Evolutionary conservation across 495 filamentous ascomycete species (phyloP).

Genomic region (Hamigera avellanea): DNA sequence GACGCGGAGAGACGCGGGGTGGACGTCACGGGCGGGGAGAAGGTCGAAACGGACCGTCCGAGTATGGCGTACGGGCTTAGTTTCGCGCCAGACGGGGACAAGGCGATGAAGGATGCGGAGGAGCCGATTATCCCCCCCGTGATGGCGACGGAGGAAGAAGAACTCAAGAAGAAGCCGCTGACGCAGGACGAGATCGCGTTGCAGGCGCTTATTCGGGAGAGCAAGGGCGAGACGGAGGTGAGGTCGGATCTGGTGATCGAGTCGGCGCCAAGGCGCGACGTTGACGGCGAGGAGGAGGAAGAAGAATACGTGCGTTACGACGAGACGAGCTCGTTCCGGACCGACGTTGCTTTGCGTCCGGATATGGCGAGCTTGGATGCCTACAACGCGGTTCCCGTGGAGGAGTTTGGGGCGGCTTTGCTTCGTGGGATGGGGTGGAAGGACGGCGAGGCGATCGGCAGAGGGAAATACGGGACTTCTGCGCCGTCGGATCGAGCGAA

Average conservation of each 20-base stretch:
- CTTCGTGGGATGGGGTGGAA: constrained; percentile 91
- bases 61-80: constrained; percentile 36
- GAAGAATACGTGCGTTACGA: constrained; percentile 22
- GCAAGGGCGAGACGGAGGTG: constrained; percentile 34
- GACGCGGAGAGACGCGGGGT: constrained; percentile 23
- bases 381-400: constrained; percentile 80
- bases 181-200: constrained; percentile 72
- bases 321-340: constrained; percentile 59
- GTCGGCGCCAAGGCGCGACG: constrained; percentile 13
- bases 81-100: constrained; percentile 26
- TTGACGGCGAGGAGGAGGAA: constrained; percentile 10
- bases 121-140: not conserved
- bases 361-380: constrained; percentile 67
- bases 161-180: constrained; percentile 16
- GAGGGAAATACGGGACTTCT: constrained; percentile 33
- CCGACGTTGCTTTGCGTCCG: constrained; percentile 58
- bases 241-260: constrained; percentile 51
- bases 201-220: constrained; percentile 56
- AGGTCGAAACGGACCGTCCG: constrained; percentile 25
- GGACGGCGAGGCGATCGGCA: constrained; percentile 63
- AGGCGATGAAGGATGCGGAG: constrained; percentile 20
- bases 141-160: constrained; percentile 2
- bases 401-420: constrained; percentile 83
- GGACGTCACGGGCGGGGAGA: constrained; percentile 11
- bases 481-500: constrained; percentile 17